Base-by-base conservation (phyloP, 805 yeast genomes). In the Ascoidea asiatica region DNA sequence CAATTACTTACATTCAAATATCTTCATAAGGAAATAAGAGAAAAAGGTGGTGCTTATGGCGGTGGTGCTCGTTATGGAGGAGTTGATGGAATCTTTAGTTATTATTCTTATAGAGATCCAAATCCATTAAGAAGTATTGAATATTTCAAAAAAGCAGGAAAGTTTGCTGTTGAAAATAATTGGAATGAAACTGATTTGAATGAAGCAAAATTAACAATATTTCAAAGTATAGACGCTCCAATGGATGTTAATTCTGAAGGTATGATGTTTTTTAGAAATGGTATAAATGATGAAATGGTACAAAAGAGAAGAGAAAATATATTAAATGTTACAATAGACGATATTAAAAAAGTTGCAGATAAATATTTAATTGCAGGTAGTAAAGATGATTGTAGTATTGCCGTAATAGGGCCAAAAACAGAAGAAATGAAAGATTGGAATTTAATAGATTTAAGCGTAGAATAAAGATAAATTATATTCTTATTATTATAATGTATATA, bases 21-120 rank as follows among this genome's bases (percentile, higher is more conserved):
- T 52, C 65, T 92, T 42, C 98, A 92, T 60, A 75, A 86, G 11
- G 95, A 88, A 50, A 78, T 92, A 37, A 75, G 98, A 52, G 98
- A 92, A 57, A 78, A 90, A 55, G 95, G 95, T 46, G 98, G 98
- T 47, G 98, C 98, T 0, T 92, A 92, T 57, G 98, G 98, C 5
- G 97, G 95, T 5, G 98, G 98, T 4, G 83, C 95, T 4, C 64
- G 74, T 5, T 92, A 80, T 59, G 84, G 81, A 57, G 87, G 90
- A 0, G 58, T 85, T 19, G 86, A 83, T 43, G 97, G 97, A 0
- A 54, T 79, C 2, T 76, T 90, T 55, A 73, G 83, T 33, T 87
- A 72, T 63, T 92, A 82, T 63, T 88, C 97, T 0, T 92, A 90
- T 65, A 73, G 98, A 53, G 98, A 92, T 60, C 98, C 98, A 17